A percentile compares a stretch with the other conserved stretches of the same genome.
Conservation (phyloP, 306 rosid species). For the Dryas octopetala region DNA sequence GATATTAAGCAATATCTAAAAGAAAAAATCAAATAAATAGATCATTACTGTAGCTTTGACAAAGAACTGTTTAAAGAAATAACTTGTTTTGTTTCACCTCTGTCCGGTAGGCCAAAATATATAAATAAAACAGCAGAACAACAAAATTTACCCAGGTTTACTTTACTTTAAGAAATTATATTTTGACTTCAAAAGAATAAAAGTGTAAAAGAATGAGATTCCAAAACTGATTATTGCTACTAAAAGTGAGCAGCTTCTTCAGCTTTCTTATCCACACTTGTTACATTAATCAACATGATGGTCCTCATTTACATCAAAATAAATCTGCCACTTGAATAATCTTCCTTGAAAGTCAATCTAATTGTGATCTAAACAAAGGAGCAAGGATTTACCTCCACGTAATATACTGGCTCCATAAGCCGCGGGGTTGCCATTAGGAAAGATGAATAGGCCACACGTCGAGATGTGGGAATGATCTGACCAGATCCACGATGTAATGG, state of each 20-base stretch:
- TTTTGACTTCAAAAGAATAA: not conserved
- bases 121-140: not conserved
- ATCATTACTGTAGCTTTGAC: not conserved
- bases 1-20: not conserved
- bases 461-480: constrained; percentile 85
- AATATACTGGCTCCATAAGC: constrained; percentile 97
- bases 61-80: not conserved
- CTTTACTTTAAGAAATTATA: not conserved
- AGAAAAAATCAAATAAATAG: not conserved
- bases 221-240: not conserved
- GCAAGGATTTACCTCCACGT: constrained; percentile 65
- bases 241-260: not conserved
- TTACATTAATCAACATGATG: constrained; percentile 8
- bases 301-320: not conserved
- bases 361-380: constrained; percentile 1
- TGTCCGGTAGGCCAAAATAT: too few relatives aligned
- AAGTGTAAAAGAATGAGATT: not conserved
- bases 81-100: not conserved
- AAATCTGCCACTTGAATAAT: constrained; percentile 12
- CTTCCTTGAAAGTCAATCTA: constrained; percentile 12
- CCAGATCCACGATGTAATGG: constrained; percentile 90
- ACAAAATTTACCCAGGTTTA: not conserved
- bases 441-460: constrained; percentile 93
- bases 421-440: constrained; percentile 99
- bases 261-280: too few relatives aligned